Base-by-base conservation (phyloP, 2,329 filamentous ascomycete genomes). In the Aureobasidium vineae region DNA sequence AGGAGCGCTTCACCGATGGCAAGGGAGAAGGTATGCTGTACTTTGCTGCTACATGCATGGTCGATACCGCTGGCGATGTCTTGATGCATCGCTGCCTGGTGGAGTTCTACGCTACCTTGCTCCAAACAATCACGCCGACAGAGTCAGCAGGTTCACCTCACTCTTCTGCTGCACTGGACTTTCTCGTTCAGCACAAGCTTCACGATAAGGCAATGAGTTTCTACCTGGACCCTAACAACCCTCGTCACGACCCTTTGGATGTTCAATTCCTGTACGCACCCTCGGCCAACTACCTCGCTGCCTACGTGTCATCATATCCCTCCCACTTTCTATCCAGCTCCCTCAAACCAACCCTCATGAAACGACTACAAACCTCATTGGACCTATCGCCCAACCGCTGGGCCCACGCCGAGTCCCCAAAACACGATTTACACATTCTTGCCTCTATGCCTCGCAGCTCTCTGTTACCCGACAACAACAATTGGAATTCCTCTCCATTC, bases 51-150 rank as follows among this genome's bases (percentile, higher is more conserved):
- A 74, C 79, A 57, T 77, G 80, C 49, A 87, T 87, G 84, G 81
- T 87, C 2, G 82, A 88, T 68, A 78, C 76, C 2, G 75, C 78
- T 53, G 80, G 81, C 38, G 85, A 88, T 71, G 79, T 87, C 3
- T 75, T 88, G 56, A 85, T 87, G 83, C 82, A 86, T 69, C 82
- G 85, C 76, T 84, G 82, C 5, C 75, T 86, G 49, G 77, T 88
- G 67, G 81, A 85, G 68, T 87, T 87, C 73, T 85, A 81, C 71
- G 78, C 80, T 23, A 80, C 83, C n/a, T 74, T 87, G 2, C 77
- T 88, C 36, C 76, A 77, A 38, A 79, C 80, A 2, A 76, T 77
- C 53, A 76, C 71, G 56, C 70, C 71, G 0, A 73, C 68, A 59
- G 56, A 68, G 61, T 41, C 41, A 45, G n/a, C 53, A 52, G 36